A percentile compares a stretch with the other conserved stretches of the same genome.
Evolutionary conservation across 2,329 filamentous ascomycete species (phyloP).

Genomic region (Herpomyces periplanetae): DNA sequence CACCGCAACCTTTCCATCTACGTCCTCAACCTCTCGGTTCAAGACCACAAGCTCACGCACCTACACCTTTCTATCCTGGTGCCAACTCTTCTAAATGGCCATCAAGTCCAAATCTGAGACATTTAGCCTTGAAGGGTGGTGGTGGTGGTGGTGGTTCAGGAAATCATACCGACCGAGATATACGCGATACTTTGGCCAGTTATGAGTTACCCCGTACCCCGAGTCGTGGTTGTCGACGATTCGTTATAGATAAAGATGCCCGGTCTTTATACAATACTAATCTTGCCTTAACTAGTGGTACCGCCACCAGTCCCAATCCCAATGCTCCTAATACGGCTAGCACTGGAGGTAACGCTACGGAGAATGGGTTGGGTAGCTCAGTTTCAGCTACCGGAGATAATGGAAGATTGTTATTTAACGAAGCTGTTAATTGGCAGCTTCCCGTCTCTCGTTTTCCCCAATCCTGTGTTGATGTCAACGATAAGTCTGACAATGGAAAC

Average conservation of each 20-base stretch:
- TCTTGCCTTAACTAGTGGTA: constrained; percentile 11
- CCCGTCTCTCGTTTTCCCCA: too few species aligned
- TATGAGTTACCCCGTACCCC: constrained; percentile 21
- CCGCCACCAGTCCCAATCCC: constrained; percentile 16
- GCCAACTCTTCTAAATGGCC: constrained; percentile 22
- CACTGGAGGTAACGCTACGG: constrained; percentile 11
- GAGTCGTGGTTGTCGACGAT: constrained; percentile 11
- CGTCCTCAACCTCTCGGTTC: constrained; percentile 22
- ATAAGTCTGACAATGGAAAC: too few species aligned
- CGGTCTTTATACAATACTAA: constrained; percentile 13
- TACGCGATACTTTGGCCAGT: constrained; percentile 19
- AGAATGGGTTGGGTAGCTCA: constrained; percentile 3
- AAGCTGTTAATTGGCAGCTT: constrained; percentile 2
- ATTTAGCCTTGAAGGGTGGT: too few species aligned
- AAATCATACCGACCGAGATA: constrained; percentile 16
- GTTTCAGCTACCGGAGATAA: neutral
- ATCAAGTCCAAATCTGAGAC: constrained; percentile 17
- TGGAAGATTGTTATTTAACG: neutral
- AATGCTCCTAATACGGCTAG: too few species aligned
- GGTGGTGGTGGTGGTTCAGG: too few species aligned
- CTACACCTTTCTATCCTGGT: constrained; percentile 25
- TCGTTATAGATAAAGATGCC: constrained; percentile 13
- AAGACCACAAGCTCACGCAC: constrained; percentile 9
- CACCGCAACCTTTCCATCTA: too few species aligned
- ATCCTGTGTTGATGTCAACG: too few species aligned